phyloP scores from a whole-genome alignment of 257 asterid species.

The Ehretia macrophylla region DNA sequence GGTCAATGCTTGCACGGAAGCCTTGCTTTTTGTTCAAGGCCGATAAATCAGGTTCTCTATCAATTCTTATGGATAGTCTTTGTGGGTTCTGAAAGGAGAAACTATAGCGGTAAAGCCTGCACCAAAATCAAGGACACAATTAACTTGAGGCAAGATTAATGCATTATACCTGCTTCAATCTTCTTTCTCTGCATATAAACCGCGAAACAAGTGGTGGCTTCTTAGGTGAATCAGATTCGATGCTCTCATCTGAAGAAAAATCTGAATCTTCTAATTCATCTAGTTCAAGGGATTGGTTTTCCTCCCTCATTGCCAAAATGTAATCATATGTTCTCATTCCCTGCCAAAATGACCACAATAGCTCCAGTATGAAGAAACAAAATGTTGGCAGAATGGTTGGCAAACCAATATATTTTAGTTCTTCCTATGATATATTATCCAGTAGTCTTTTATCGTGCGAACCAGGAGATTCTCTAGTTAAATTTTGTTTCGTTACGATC shows the following conservation, averaged over 20 bases:
- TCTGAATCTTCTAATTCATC: constrained; percentile 79
- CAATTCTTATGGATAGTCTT: constrained; percentile 71
- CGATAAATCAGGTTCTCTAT: constrained; percentile 47
- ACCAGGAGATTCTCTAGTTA: too few species aligned
- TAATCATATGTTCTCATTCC: constrained; percentile 97
- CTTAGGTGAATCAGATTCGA: constrained; percentile 53
- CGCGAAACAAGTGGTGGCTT: constrained; percentile 43
- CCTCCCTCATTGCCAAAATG: constrained; percentile 92
- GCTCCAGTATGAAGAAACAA: not conserved
- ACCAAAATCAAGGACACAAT: not conserved
- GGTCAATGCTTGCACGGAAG: constrained; percentile 82
- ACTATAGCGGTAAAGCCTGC: constrained; percentile 1
- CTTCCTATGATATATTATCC: too few species aligned
- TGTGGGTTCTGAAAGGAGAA: constrained; percentile 43
- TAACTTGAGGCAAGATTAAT: not conserved
- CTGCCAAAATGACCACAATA: constrained; percentile 34
- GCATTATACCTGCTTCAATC: constrained; percentile 42
- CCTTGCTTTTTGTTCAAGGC: constrained; percentile 49
- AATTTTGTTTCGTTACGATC: too few species aligned
- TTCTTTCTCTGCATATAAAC: constrained; percentile 41
- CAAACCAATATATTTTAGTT: not conserved
- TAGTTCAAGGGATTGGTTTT: constrained; percentile 52
- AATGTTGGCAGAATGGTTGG: not conserved
- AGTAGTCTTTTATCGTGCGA: too few species aligned
- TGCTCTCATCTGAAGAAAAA: constrained; percentile 58